phyloP scores from a whole-genome alignment of 2,329 filamentous ascomycete genomes.

The Colletotrichum somersetense region DNA sequence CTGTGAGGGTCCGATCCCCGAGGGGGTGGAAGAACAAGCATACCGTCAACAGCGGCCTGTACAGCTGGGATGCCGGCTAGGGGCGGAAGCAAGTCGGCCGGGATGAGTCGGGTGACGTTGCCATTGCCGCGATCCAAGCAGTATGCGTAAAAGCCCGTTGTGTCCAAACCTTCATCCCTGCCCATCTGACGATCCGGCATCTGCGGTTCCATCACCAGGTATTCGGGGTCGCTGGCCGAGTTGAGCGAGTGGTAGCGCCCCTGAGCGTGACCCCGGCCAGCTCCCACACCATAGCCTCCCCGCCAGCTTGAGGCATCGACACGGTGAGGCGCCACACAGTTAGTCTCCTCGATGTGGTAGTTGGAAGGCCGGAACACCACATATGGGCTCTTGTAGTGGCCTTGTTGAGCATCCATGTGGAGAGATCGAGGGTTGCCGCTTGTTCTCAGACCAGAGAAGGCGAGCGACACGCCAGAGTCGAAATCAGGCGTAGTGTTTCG shows the following conservation, averaged over 20 bases:
- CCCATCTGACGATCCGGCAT: background rate
- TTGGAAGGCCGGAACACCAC: conserved; percentile 15
- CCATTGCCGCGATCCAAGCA: conserved; percentile 67
- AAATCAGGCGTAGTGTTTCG: conserved; percentile 39
- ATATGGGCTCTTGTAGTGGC: conserved; percentile 11
- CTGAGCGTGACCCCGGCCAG: conserved; percentile 54
- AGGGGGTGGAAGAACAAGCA: conserved; percentile 62
- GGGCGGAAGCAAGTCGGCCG: conserved; percentile 65
- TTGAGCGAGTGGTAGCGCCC: conserved; percentile 51
- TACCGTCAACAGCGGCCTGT: conserved; percentile 55
- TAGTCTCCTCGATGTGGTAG: conserved; percentile 17
- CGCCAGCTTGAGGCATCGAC: conserved; percentile 37
- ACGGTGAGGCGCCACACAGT: conserved; percentile 11
- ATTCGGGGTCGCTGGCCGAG: conserved; percentile 18
- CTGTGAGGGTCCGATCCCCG: conserved; percentile 54
- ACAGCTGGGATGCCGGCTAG: conserved; percentile 58
- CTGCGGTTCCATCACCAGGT: conserved; percentile 18
- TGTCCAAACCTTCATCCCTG: conserved; percentile 35
- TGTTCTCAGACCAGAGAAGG: conserved; percentile 6
- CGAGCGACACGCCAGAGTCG: background rate
- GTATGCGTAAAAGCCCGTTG: conserved; percentile 59
- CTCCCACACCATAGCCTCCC: conserved; percentile 5
- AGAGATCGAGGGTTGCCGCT: background rate
- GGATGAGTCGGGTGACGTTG: conserved; percentile 65
- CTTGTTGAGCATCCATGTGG: conserved; percentile 15